These are phyloP conservation scores for Psilocybe cubensis DNA, from an alignment of 768 basidiomycete species.

Conservation along the genomic window DNA sequence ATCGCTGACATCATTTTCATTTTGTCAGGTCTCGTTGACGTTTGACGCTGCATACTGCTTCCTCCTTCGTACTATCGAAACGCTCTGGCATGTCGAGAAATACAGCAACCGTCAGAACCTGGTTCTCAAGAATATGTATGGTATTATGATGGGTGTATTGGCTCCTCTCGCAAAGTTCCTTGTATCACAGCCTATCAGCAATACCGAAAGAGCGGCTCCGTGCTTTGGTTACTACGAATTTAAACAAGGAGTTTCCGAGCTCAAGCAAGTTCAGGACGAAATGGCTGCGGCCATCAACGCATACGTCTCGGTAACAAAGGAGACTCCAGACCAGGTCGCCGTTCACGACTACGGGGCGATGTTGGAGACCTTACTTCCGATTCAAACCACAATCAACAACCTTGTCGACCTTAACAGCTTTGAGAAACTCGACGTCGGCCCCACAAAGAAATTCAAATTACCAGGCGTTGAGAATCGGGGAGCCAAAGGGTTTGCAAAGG, in stretches of 20 bases:
- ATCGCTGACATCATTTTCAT: background rate
- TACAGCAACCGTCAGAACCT: background rate
- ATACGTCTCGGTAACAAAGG: constrained; percentile 12
- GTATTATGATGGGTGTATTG: background rate
- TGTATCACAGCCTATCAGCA: background rate
- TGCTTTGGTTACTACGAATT: constrained; percentile 7
- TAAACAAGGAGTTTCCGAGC: background rate
- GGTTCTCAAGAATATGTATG: background rate
- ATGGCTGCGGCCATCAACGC: constrained; percentile 15
- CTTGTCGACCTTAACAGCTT: constrained; percentile 15
- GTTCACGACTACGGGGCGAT: constrained; percentile 10
- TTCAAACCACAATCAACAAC: constrained; percentile 14
- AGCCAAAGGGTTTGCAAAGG: constrained; percentile 11
- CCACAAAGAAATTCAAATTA: constrained; percentile 8
- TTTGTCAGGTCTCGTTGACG: background rate
- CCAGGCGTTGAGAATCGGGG: constrained; percentile 11
- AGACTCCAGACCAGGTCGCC: constrained; percentile 15
- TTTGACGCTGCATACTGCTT: constrained; percentile 5
- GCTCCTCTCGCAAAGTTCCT: constrained; percentile 5
- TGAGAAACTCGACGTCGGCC: constrained; percentile 2
- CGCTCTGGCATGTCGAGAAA: background rate
- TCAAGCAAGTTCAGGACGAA: background rate
- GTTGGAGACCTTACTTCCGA: constrained; percentile 13
- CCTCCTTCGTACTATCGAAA: constrained; percentile 1
- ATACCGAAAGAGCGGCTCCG: background rate